A percentile compares a stretch with the other conserved stretches of the same genome.
phyloP scores from a whole-genome alignment of 2,329 filamentous ascomycete species.

The Colletotrichum phormii region DNA sequence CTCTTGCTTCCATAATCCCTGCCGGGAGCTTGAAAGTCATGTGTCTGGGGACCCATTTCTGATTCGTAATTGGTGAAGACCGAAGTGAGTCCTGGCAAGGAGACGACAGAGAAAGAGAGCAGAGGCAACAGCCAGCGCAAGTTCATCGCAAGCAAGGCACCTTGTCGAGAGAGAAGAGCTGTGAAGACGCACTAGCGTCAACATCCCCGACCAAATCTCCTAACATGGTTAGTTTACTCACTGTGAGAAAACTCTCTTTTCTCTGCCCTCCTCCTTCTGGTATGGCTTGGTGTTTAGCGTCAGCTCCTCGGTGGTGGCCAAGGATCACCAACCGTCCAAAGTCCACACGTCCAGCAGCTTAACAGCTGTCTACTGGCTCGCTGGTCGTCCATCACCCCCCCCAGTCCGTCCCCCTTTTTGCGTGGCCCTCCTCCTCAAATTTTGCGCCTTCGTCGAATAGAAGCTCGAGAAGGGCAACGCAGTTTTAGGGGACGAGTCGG shows the following conservation, averaged over 20 bases:
- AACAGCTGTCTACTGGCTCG: background rate
- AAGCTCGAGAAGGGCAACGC: background rate
- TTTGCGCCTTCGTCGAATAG: slow-evolving; percentile 2
- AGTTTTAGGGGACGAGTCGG: slow-evolving; percentile 5
- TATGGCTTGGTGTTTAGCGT: background rate
- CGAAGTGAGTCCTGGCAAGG: background rate
- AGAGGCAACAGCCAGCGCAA: slow-evolving; percentile 6
- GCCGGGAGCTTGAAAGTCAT: slow-evolving; percentile 15
- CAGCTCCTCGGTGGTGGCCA: background rate
- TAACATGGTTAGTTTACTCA: slow-evolving; percentile 15
- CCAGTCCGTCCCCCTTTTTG: background rate
- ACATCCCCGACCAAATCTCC: slow-evolving; percentile 2
- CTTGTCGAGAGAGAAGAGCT: slow-evolving; percentile 1
- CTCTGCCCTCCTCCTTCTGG: slow-evolving; percentile 11
- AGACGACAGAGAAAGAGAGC: background rate
- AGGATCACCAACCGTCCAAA: slow-evolving; percentile 11
- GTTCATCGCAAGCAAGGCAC: background rate
- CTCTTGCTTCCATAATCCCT: slow-evolving; percentile 31
- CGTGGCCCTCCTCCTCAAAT: slow-evolving; percentile 3
- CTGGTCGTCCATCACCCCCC: slow-evolving; percentile 2
- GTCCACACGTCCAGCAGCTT: background rate
- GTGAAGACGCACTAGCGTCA: background rate
- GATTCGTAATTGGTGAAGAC: slow-evolving; percentile 11
- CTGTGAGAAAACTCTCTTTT: slow-evolving; percentile 28
- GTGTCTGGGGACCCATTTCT: slow-evolving; percentile 10